Evolutionary conservation across 352 stramenopile species (phyloP).

Genomic region (Nothophytophthora sp.): DNA sequence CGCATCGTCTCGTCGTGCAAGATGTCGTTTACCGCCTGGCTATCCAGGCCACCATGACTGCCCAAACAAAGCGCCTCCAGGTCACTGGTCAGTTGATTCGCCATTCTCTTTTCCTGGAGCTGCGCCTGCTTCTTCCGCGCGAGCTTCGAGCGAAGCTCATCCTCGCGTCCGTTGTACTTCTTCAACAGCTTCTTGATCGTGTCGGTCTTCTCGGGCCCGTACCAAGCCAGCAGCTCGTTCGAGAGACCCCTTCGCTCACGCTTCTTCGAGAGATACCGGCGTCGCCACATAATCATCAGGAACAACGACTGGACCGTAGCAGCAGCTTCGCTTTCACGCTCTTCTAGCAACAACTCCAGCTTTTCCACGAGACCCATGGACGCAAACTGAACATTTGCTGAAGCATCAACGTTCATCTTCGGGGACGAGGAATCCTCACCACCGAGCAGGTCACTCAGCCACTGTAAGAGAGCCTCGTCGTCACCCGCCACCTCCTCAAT

Average conservation of each 20-base stretch:
- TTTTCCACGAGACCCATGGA: conserved; percentile 33
- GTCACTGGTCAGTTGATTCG: conserved; percentile 36
- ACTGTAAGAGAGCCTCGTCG: conserved; percentile 16
- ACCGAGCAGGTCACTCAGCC: conserved; percentile 17
- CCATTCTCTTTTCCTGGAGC: conserved; percentile 18
- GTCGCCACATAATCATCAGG: conserved; percentile 34
- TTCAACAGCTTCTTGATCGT: conserved; percentile 40
- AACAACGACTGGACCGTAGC: conserved; percentile 40
- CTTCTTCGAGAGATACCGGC: conserved; percentile 30
- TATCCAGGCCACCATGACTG: conserved; percentile 28
- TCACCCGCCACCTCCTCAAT: conserved; percentile 7
- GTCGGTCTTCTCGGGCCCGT: conserved; percentile 25
- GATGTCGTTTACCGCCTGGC: conserved; percentile 49
- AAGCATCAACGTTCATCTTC: conserved; percentile 14
- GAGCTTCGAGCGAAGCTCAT: conserved; percentile 42
- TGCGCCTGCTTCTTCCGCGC: conserved; percentile 27
- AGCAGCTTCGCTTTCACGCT: conserved; percentile 31
- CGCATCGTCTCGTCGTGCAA: conserved; percentile 49
- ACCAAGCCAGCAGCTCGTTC: conserved; percentile 44
- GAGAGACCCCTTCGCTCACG: conserved; percentile 26
- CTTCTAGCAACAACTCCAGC: conserved; percentile 40
- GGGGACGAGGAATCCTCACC: not conserved
- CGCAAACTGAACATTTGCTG: conserved; percentile 23
- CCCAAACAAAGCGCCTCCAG: conserved; percentile 45
- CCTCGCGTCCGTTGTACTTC: conserved; percentile 44